These are phyloP conservation scores for Botrytis cinerea DNA, from an alignment of 2,329 filamentous ascomycete species.

Conservation along the genomic window DNA sequence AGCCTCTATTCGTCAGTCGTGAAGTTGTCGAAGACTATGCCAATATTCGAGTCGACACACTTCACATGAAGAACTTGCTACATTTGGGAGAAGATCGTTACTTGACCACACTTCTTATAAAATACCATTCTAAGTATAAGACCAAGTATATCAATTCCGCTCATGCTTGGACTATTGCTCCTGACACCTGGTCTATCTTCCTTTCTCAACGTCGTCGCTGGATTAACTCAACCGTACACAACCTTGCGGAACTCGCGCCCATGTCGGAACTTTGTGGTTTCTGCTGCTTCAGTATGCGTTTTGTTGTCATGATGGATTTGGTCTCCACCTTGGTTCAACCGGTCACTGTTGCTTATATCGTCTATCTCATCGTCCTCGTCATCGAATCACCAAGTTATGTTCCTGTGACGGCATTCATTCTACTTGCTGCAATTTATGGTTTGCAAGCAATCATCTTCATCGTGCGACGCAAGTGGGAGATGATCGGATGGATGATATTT, in stretches of 20 bases:
- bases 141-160: constrained; percentile 94
- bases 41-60: constrained; percentile 92
- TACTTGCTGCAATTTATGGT: constrained; percentile 95
- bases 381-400: constrained; percentile 62
- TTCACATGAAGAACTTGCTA: constrained; percentile 98
- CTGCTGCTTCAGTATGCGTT: constrained; percentile 99
- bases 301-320: constrained; percentile 92
- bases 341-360: constrained; percentile 85
- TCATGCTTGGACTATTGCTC: constrained; percentile 95
- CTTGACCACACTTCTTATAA: constrained; percentile 89
- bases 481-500: constrained; percentile 99
- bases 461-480: constrained; percentile 94
- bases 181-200: constrained; percentile 92
- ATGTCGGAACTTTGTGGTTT: constrained; percentile 95
- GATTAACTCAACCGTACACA: constrained; percentile 99
- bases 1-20: constrained; percentile 92
- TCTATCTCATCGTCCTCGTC: constrained; percentile 81
- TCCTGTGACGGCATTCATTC: constrained; percentile 82
- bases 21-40: constrained; percentile 87
- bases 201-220: constrained; percentile 97
- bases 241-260: constrained; percentile 92
- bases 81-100: constrained; percentile 98
- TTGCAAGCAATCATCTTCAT: constrained; percentile 97
- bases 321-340: constrained; percentile 90
- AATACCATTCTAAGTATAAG: constrained; percentile 92